These are phyloP conservation scores for Platismatia glauca DNA, from an alignment of 495 filamentous ascomycete genomes.

Conservation along the genomic window DNA sequence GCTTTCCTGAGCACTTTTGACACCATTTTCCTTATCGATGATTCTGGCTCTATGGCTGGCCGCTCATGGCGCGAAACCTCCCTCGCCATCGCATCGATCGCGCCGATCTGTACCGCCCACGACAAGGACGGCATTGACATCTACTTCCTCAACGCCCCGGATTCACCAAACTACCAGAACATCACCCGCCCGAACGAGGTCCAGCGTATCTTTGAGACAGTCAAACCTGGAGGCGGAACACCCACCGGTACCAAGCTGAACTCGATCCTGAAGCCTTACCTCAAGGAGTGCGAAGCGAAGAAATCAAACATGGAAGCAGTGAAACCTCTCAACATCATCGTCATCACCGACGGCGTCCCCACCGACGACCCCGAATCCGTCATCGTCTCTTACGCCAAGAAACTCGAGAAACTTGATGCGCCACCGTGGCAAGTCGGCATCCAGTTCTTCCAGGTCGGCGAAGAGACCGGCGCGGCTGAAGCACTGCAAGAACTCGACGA, in stretches of 20 bases:
- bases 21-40: conserved; percentile 90
- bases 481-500: conserved; percentile 74
- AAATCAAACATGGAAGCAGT: conserved; percentile 40
- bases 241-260: conserved; percentile 67
- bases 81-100: conserved; percentile 63
- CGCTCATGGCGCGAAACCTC: conserved; percentile 67
- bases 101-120: conserved; percentile 74
- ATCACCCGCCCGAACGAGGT: conserved; percentile 47
- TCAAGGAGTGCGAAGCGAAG: conserved; percentile 36
- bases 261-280: conserved; percentile 66
- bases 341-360: conserved; percentile 84
- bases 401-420: conserved; percentile 63
- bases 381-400: conserved; percentile 57
- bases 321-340: conserved; percentile 87
- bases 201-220: conserved; percentile 54
- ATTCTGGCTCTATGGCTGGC: conserved; percentile 82
- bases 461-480: conserved; percentile 53
- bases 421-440: conserved; percentile 83
- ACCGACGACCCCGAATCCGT: conserved; percentile 71
- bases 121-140: conserved; percentile 90
- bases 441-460: conserved; percentile 94
- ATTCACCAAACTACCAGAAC: conserved; percentile 45
- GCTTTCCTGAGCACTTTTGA: conserved; percentile 82
- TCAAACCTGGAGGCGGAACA: conserved; percentile 58
- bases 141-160: conserved; percentile 68